Percentiles rank a stretch among this genome's conserved stretches.
phyloP scores from a whole-genome alignment of 495 filamentous ascomycete genomes.

The Trichoderma orchidacearum region DNA sequence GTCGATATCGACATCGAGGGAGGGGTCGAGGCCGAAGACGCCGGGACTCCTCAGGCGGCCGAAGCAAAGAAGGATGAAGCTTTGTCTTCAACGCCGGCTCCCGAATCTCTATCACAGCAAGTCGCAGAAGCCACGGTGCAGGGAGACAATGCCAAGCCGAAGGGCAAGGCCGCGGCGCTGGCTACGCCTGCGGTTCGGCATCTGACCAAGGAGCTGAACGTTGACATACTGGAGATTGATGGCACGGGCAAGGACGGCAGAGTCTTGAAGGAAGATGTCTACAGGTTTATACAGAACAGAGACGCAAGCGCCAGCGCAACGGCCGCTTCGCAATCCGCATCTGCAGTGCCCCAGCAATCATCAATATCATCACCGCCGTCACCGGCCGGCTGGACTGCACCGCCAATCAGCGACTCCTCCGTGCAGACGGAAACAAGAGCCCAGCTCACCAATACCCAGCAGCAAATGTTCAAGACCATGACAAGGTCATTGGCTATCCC shows the following conservation, averaged over 20 bases:
- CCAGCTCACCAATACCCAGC: constrained; percentile 63
- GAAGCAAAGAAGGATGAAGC: constrained; percentile 8
- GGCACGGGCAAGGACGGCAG: constrained; percentile 90
- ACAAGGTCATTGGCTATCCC: constrained; percentile 80
- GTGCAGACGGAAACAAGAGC: constrained; percentile 51
- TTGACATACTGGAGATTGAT: constrained; percentile 61
- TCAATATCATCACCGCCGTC: background rate
- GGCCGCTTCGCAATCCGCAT: constrained; percentile 3
- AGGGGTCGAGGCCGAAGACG: constrained; percentile 31
- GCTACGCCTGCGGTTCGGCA: constrained; percentile 92
- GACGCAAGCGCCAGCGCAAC: constrained; percentile 9
- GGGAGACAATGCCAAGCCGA: constrained; percentile 5
- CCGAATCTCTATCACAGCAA: background rate
- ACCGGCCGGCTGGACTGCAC: constrained; percentile 4
- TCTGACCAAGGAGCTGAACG: constrained; percentile 58
- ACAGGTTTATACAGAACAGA: constrained; percentile 44
- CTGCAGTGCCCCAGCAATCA: background rate
- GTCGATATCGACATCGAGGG: constrained; percentile 62
- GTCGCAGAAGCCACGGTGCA: background rate
- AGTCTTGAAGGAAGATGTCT: constrained; percentile 89
- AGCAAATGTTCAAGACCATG: constrained; percentile 98
- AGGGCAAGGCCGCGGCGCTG: constrained; percentile 49
- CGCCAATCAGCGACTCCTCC: background rate
- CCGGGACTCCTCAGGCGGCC: constrained; percentile 24
- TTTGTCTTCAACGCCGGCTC: background rate